Evolutionary conservation across 495 filamentous ascomycete species (phyloP).

Genomic region (Xylaria castorea): DNA sequence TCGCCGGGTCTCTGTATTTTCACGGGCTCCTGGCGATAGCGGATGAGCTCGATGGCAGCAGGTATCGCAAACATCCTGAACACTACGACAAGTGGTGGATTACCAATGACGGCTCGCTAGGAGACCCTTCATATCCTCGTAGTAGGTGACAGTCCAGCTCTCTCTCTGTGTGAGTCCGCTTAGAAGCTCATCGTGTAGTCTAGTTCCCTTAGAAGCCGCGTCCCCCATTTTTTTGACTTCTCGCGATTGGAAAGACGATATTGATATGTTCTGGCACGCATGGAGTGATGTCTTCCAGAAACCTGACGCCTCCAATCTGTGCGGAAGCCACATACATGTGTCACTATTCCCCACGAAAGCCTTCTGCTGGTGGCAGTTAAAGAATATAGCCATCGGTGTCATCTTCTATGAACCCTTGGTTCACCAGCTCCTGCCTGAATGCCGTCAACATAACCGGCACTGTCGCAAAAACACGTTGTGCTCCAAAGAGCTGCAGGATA

Average conservation of each 20-base stretch:
- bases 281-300: not conserved
- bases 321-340: constrained; percentile 12
- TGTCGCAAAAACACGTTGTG: constrained; percentile 1
- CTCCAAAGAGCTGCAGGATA: not conserved
- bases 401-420: constrained; percentile 7
- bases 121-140: constrained; percentile 3
- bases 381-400: constrained; percentile 1
- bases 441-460: not conserved
- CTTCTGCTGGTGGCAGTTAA: not conserved
- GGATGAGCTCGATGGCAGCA: constrained; percentile 7
- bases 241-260: not conserved
- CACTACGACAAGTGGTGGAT: constrained; percentile 5
- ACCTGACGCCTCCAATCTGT: not conserved
- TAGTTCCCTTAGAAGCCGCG: constrained; percentile 8
- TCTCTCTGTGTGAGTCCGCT: not conserved
- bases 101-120: constrained; percentile 5
- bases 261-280: not conserved
- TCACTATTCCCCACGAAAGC: not conserved
- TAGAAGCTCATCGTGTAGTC: not conserved
- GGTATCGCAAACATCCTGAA: constrained; percentile 7
- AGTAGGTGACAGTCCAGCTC: not conserved
- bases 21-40: not conserved
- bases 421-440: not conserved
- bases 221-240: not conserved
- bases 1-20: not conserved